A percentile compares a stretch with the other conserved stretches of the same genome.
Evolutionary conservation across 2,329 filamentous ascomycete species (phyloP).

Genomic region (Pseudogymnoascus sp.): DNA sequence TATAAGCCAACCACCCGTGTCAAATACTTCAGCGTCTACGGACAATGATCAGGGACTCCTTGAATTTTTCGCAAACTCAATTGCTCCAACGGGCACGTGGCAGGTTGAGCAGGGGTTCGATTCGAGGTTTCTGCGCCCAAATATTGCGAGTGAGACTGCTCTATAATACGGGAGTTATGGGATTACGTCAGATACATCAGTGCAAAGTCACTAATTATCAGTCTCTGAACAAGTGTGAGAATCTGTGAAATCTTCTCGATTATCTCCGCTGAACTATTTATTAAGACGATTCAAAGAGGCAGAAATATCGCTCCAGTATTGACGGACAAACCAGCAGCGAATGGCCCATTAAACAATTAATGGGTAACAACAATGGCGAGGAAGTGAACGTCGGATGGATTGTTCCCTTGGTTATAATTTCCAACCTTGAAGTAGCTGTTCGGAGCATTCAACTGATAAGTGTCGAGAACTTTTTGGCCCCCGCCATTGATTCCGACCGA

Average conservation of each 20-base stretch:
- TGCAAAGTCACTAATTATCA: not conserved
- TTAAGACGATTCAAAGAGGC: not conserved
- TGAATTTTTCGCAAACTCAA: not conserved
- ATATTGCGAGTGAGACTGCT: not conserved
- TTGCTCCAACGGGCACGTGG: not conserved
- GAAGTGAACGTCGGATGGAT: constrained; percentile 20
- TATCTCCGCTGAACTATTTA: not conserved
- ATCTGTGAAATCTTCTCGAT: not conserved
- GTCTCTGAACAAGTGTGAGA: not conserved
- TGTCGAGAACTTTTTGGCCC: constrained; percentile 20
- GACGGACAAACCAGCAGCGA: not conserved
- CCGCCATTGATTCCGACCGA: constrained; percentile 27
- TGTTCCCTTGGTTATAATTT: constrained; percentile 31
- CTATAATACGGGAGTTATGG: not conserved
- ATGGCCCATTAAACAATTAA: not conserved
- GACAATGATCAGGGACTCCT: not conserved
- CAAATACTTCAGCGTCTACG: not conserved
- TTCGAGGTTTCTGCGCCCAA: not conserved
- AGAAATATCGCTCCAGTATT: not conserved
- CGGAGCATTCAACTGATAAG: constrained; percentile 25
- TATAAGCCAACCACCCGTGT: not conserved
- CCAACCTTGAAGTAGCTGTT: constrained; percentile 32
- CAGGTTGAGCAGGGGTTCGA: not conserved
- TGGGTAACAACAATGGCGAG: constrained; percentile 8
- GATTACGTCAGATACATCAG: not conserved